Conservation (phyloP, 768 basidiomycete species). For the Galerina marginata region DNA sequence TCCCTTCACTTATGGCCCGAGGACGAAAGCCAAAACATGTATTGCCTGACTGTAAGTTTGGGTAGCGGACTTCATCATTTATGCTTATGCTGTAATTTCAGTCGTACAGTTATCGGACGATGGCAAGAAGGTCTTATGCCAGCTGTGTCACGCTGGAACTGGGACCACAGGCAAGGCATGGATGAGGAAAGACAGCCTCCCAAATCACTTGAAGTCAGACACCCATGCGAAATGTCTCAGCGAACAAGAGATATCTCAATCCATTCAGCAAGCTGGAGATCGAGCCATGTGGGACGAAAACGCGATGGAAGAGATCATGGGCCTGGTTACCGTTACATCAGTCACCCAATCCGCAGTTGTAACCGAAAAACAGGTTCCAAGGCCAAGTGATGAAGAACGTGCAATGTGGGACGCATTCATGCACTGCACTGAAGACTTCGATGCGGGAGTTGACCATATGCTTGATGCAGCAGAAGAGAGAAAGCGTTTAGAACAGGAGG, state of each 20-base stretch:
- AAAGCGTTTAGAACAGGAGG: background rate
- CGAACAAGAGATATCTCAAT: background rate
- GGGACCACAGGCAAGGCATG: background rate
- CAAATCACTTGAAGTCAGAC: background rate
- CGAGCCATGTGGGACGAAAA: background rate
- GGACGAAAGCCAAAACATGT: no score
- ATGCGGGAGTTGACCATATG: background rate
- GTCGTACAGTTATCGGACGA: conserved; percentile 1
- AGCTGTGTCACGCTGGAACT: background rate
- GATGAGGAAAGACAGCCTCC: conserved; percentile 4
- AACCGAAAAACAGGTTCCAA: background rate
- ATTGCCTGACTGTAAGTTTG: no score
- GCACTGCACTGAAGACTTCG: background rate
- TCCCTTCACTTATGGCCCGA: no score
- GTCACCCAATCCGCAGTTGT: background rate
- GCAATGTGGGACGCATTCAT: background rate
- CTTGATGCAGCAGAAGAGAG: background rate
- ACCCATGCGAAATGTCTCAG: background rate
- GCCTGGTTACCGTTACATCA: background rate
- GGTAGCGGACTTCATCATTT: no score
- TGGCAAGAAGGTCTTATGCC: conserved; percentile 1
- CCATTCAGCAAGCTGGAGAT: background rate
- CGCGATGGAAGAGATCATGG: background rate
- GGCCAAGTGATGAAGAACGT: background rate
- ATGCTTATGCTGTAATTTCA: background rate